A percentile compares a stretch with the other conserved stretches of the same genome.
phyloP scores from a whole-genome alignment of 768 basidiomycete genomes.

The Tulasnella sp. region DNA sequence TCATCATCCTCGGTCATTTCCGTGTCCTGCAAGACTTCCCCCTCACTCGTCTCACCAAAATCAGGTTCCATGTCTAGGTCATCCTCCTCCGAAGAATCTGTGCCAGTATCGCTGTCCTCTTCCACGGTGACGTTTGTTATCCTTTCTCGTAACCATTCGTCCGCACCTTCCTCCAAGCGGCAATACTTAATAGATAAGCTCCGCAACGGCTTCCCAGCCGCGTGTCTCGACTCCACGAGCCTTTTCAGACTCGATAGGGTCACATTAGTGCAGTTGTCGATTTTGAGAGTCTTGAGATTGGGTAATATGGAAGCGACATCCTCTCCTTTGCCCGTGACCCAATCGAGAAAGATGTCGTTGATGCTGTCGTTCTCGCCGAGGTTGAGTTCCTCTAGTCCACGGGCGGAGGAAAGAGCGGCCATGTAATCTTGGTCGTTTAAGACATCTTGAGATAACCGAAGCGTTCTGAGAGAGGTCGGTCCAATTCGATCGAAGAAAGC shows the following conservation, averaged over 20 bases:
- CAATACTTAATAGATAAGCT: not conserved
- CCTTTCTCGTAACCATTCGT: not conserved
- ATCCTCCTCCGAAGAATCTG: not conserved
- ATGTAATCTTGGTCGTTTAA: not conserved
- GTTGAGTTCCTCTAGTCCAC: not conserved
- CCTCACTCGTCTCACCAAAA: not conserved
- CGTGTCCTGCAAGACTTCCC: not conserved
- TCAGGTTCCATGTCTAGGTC: not conserved
- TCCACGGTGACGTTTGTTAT: not conserved
- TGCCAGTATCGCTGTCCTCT: not conserved
- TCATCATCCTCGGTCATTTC: not conserved
- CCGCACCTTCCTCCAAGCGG: not conserved
- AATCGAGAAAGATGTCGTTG: not conserved
- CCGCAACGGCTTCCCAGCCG: not conserved
- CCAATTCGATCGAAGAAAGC: not conserved
- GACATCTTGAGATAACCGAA: not conserved
- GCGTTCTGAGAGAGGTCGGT: not conserved
- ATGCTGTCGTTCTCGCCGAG: not conserved
- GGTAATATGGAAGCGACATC: not conserved
- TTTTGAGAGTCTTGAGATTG: not conserved
- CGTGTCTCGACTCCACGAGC: not conserved
- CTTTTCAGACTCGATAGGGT: not conserved
- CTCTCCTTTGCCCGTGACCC: not conserved
- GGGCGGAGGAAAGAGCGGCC: not conserved
- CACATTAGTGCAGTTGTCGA: not conserved